A percentile compares a stretch with the other conserved stretches of the same genome.
These are phyloP conservation scores for Paecilomyces niveus DNA, from an alignment of 2,329 filamentous ascomycete genomes.

Conservation along the genomic window DNA sequence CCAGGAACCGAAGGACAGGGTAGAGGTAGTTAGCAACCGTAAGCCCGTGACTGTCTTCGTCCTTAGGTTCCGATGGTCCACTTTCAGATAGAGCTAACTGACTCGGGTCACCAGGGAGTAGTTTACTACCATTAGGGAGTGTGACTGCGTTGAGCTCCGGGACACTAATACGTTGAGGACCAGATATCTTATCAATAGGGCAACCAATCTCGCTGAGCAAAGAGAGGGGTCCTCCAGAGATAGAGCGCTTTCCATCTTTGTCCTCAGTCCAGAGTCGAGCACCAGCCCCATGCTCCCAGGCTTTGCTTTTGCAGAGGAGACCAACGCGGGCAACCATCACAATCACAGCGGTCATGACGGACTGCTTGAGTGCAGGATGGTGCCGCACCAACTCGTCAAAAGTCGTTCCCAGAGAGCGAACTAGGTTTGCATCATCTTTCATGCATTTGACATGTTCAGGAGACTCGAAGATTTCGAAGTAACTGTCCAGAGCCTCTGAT, in stretches of 20 bases:
- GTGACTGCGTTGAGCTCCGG: conserved; percentile 18
- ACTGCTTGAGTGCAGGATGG: conserved; percentile 72
- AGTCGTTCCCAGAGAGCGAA: conserved; percentile 67
- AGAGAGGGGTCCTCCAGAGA: conserved; percentile 48
- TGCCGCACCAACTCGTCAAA: conserved; percentile 95
- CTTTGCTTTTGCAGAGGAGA: conserved; percentile 64
- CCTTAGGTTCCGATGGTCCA: conserved; percentile 35
- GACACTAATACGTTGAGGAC: conserved; percentile 17
- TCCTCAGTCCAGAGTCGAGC: conserved; percentile 66
- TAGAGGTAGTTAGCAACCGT: conserved; percentile 64
- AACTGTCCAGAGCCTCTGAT: conserved; percentile 75
- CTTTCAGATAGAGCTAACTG: conserved; percentile 18
- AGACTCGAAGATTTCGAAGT: conserved; percentile 95
- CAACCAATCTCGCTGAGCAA: conserved; percentile 29
- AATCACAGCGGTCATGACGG: conserved; percentile 77
- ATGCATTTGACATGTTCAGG: conserved; percentile 80
- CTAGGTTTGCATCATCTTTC: conserved; percentile 64
- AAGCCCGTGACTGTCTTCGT: conserved; percentile 44
- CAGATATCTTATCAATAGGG: conserved; percentile 16
- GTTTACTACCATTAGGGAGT: conserved; percentile 31
- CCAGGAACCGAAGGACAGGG: conserved; percentile 69
- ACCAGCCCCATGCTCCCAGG: conserved; percentile 63
- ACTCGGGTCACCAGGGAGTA: conserved; percentile 23
- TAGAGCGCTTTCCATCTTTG: conserved; percentile 50
- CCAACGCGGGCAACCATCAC: conserved; percentile 82